Percentiles rank a stretch among this genome's conserved stretches.
These are phyloP conservation scores for Zostera marina DNA, from an alignment of 116 monocot genomes.

Conservation along the genomic window DNA sequence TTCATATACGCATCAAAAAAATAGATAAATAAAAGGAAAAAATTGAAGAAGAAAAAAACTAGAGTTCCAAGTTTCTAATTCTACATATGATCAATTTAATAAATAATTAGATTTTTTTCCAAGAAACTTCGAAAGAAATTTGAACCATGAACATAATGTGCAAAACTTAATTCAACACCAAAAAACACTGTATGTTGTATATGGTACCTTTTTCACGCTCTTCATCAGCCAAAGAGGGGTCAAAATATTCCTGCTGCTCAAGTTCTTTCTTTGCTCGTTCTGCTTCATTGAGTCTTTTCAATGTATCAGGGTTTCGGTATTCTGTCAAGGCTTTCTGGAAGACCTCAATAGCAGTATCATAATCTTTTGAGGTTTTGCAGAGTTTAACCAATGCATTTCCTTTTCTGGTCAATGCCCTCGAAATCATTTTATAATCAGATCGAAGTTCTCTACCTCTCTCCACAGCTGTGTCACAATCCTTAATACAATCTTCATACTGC, in stretches of 20 bases:
- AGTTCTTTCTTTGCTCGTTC: slow-evolving; percentile 85
- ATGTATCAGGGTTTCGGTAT: slow-evolving; percentile 93
- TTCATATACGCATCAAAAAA: too few relatives aligned
- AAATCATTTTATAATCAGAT: slow-evolving; percentile 89
- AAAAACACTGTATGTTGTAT: background rate
- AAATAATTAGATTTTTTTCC: too few relatives aligned
- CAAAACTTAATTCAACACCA: background rate
- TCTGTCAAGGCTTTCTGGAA: slow-evolving; percentile 96
- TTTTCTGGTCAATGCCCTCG: slow-evolving; percentile 87
- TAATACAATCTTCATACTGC: slow-evolving; percentile 87
- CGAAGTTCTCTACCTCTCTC: slow-evolving; percentile 88
- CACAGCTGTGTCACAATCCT: slow-evolving; percentile 89
- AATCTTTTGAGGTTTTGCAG: slow-evolving; percentile 72
- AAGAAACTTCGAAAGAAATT: too few relatives aligned
- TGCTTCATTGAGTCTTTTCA: slow-evolving; percentile 86
- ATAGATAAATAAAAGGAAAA: too few relatives aligned
- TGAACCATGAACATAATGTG: too few relatives aligned
- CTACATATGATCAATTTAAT: too few relatives aligned
- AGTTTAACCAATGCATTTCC: slow-evolving; percentile 70
- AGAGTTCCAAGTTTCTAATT: too few relatives aligned
- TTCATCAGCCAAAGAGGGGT: slow-evolving; percentile 85
- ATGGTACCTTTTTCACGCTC: slow-evolving; percentile 86
- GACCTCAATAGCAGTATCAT: slow-evolving; percentile 72
- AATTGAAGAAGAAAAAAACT: too few relatives aligned
- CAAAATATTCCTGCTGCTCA: slow-evolving; percentile 87